phyloP scores from a whole-genome alignment of 192 early-diverging fungal genomes.

The Haplosporangium gracile region DNA sequence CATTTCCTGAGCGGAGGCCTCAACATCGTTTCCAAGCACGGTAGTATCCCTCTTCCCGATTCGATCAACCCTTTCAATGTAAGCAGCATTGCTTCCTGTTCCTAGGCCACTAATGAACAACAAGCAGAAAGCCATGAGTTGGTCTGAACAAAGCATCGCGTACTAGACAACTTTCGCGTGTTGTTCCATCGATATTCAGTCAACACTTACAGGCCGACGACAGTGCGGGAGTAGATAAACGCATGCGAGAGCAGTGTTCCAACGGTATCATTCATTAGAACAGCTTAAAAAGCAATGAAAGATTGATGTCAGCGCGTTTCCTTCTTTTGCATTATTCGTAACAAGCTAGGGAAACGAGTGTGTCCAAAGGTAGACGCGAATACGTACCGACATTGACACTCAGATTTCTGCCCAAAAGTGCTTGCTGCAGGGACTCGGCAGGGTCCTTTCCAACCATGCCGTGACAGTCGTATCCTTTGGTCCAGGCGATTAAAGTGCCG shows the following conservation, averaged over 20 bases:
- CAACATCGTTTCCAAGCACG: background rate
- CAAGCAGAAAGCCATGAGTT: background rate
- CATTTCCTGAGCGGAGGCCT: conserved; percentile 65
- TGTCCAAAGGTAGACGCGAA: background rate
- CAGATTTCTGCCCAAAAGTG: conserved; percentile 74
- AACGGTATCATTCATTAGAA: conserved; percentile 96
- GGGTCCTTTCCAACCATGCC: conserved; percentile 87
- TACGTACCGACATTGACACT: conserved; percentile 70
- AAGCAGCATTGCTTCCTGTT: conserved; percentile 95
- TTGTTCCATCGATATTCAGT: background rate
- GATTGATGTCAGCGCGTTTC: too few relatives aligned
- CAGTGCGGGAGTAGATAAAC: conserved; percentile 79
- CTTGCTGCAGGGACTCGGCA: conserved; percentile 81
- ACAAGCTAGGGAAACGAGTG: background rate
- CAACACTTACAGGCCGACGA: conserved; percentile 72
- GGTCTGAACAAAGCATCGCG: background rate
- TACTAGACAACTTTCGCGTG: too few relatives aligned
- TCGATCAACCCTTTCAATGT: conserved; percentile 83
- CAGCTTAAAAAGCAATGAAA: conserved; percentile 48
- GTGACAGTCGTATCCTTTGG: conserved; percentile 85
- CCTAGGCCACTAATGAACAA: conserved; percentile 75
- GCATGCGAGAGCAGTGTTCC: conserved; percentile 91
- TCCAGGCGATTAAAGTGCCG: conserved; percentile 76
- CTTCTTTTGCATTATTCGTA: too few relatives aligned
- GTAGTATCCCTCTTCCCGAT: conserved; percentile 52